Conservation (phyloP, 257 asterid genomes). For the Voacanga thouarsii region DNA sequence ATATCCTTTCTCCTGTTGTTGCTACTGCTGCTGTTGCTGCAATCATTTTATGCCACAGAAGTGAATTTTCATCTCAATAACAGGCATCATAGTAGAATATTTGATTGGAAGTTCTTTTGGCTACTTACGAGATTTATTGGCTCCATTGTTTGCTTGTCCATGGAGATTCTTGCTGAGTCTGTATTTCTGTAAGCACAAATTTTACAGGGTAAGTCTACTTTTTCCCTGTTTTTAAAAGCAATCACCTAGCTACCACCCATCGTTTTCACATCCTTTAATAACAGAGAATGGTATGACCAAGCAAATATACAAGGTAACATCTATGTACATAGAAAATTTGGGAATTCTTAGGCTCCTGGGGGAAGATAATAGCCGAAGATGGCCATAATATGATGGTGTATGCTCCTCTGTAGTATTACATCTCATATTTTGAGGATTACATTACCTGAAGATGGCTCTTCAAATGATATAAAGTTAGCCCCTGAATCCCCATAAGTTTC, state of each 20-base stretch:
- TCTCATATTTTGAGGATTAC: conserved; percentile 5
- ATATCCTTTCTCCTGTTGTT: conserved; percentile 47
- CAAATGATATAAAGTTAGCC: conserved; percentile 84
- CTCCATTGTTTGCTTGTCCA: conserved; percentile 65
- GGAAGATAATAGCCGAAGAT: neutral
- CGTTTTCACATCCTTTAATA: neutral
- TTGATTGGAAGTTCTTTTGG: conserved; percentile 18
- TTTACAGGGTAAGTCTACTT: conserved; percentile 16
- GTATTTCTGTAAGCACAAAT: conserved; percentile 61
- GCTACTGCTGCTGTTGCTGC: conserved; percentile 52
- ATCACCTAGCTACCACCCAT: neutral
- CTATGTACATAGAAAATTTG: neutral
- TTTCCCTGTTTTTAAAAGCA: neutral
- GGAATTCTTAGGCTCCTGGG: neutral
- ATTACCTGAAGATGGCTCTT: conserved; percentile 97
- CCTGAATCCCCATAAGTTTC: conserved; percentile 95
- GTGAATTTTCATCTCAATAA: conserved; percentile 9
- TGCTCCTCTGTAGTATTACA: conserved; percentile 10
- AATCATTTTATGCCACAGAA: conserved; percentile 26
- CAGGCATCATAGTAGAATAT: conserved; percentile 7
- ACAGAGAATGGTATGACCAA: neutral
- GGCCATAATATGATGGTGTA: neutral
- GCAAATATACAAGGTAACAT: neutral
- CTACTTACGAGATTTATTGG: conserved; percentile 65
- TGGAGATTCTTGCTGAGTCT: conserved; percentile 82